These are phyloP conservation scores for Phytophthora tentaculata DNA, from an alignment of 352 stramenopile species.

Conservation along the genomic window DNA sequence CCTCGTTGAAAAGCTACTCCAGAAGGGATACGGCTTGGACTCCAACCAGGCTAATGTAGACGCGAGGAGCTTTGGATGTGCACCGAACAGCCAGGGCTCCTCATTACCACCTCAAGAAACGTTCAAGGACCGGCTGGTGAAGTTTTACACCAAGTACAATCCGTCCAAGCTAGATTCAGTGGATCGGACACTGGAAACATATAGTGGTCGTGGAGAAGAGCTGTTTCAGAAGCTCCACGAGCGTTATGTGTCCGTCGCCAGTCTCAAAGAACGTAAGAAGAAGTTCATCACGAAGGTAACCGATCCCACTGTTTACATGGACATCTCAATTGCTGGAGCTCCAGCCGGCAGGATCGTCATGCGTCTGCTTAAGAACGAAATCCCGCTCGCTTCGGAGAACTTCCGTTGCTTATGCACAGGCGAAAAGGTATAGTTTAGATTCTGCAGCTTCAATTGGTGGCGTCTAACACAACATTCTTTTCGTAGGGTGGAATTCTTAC, in stretches of 20 bases:
- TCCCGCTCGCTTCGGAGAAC: slow-evolving; percentile 96
- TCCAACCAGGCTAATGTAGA: slow-evolving; percentile 19
- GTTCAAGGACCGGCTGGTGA: slow-evolving; percentile 50
- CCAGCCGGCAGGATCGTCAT: slow-evolving; percentile 93
- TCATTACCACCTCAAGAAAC: background rate
- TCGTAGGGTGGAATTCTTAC: slow-evolving; percentile 48
- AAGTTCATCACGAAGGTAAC: slow-evolving; percentile 53
- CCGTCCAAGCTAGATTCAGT: slow-evolving; percentile 56
- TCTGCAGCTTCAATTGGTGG: background rate
- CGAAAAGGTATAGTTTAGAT: slow-evolving; percentile 60
- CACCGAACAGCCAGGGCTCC: background rate
- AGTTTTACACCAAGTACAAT: slow-evolving; percentile 81
- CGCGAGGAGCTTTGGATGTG: slow-evolving; percentile 1
- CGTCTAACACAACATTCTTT: slow-evolving; percentile 2
- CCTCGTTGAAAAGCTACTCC: slow-evolving; percentile 51
- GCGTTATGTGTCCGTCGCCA: slow-evolving; percentile 54
- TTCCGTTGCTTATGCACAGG: slow-evolving; percentile 89
- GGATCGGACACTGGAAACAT: slow-evolving; percentile 63
- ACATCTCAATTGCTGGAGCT: slow-evolving; percentile 89
- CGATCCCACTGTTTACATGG: slow-evolving; percentile 95
- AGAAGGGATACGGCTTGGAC: slow-evolving; percentile 58
- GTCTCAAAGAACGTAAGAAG: slow-evolving; percentile 54
- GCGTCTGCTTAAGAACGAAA: slow-evolving; percentile 93
- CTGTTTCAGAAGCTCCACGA: slow-evolving; percentile 73
- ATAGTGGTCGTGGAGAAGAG: slow-evolving; percentile 64